Evolutionary conservation across 116 monocot genomes (phyloP).

Genomic region (Zostera marina): DNA sequence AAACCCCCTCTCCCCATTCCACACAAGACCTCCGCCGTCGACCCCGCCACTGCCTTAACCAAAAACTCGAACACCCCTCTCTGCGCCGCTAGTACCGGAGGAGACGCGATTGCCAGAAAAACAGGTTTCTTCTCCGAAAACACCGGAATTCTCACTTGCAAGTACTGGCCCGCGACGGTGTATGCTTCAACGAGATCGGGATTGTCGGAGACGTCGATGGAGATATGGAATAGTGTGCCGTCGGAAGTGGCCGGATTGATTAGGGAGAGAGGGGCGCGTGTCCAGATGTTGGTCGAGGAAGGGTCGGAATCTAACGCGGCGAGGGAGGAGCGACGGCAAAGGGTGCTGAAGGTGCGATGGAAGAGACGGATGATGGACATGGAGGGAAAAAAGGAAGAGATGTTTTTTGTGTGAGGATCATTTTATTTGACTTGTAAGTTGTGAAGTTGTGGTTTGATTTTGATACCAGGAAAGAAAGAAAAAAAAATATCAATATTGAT

Average conservation of each 20-base stretch:
- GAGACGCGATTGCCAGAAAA: slow-evolving; percentile 85
- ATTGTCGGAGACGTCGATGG: slow-evolving; percentile 58
- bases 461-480: no score
- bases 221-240: slow-evolving; percentile 67
- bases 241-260: slow-evolving; percentile 63
- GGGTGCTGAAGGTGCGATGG: slow-evolving; percentile 5
- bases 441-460: no score
- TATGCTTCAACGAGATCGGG: slow-evolving; percentile 39
- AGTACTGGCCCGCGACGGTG: slow-evolving; percentile 79
- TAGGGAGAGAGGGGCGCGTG: slow-evolving; percentile 42
- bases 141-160: slow-evolving; percentile 58
- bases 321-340: slow-evolving; percentile 18
- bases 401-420: no score
- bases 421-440: no score
- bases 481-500: no score
- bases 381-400: not conserved
- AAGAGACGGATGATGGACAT: slow-evolving; percentile 8
- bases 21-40: slow-evolving; percentile 69
- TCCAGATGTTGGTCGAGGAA: slow-evolving; percentile 49
- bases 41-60: slow-evolving; percentile 67
- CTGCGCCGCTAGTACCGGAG: slow-evolving; percentile 23
- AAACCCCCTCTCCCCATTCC: slow-evolving; percentile 52
- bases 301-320: slow-evolving; percentile 26
- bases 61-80: slow-evolving; percentile 71
- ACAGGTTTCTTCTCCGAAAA: slow-evolving; percentile 25